phyloP scores from a whole-genome alignment of 2,329 filamentous ascomycete species.

The Calonectria pteridis region DNA sequence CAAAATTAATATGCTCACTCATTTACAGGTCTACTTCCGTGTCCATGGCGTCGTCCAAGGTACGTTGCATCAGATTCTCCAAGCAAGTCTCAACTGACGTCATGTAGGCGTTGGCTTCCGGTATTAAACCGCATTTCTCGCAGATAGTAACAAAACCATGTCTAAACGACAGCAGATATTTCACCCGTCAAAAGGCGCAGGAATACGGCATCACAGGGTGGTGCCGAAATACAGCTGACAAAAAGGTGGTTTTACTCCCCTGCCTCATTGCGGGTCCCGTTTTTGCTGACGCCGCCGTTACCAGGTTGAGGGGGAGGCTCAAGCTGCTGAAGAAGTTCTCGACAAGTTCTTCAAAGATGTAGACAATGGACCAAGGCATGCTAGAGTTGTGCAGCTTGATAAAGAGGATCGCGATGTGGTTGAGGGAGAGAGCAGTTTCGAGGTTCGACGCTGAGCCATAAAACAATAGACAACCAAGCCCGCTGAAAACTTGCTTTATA shows the following conservation, averaged over 20 bases:
- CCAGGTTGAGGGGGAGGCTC: conserved; percentile 91
- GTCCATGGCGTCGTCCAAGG: conserved; percentile 80
- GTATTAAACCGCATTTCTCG: conserved; percentile 44
- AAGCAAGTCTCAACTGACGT: conserved; percentile 42
- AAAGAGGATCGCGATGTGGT: conserved; percentile 74
- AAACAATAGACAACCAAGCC: not conserved
- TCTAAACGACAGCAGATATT: conserved; percentile 57
- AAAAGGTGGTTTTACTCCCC: conserved; percentile 58
- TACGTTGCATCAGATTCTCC: conserved; percentile 47
- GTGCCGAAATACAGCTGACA: conserved; percentile 70
- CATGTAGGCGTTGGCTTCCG: conserved; percentile 68
- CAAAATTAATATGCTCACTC: conserved; percentile 10
- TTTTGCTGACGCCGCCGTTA: conserved; percentile 25
- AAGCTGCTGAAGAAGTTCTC: conserved; percentile 76
- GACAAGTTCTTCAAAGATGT: conserved; percentile 80
- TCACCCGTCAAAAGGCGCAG: conserved; percentile 64
- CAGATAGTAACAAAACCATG: not conserved
- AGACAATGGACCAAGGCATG: conserved; percentile 77
- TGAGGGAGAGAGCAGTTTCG: conserved; percentile 77
- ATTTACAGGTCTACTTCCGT: conserved; percentile 68
- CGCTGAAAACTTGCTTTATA: not conserved
- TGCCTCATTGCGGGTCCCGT: not conserved
- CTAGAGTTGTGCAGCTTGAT: conserved; percentile 81
- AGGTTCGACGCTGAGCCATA: conserved; percentile 60
- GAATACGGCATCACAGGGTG: conserved; percentile 69